Conservation (phyloP, 768 basidiomycete species). For the Amanita phalloides region DNA sequence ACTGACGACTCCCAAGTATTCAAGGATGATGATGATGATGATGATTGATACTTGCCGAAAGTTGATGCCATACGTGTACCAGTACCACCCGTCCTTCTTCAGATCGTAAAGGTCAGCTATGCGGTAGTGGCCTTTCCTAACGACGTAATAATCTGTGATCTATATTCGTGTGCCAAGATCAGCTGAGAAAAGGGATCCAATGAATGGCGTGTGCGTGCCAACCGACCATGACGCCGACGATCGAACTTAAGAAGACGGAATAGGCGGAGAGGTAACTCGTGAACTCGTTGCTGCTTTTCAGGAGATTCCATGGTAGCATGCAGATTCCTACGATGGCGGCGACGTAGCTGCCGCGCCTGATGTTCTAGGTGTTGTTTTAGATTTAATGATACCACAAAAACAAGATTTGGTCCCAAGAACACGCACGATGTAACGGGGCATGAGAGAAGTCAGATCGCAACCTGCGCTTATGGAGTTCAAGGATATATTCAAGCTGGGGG, state of each 20-base stretch:
- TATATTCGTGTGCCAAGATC: slow-evolving; percentile 11
- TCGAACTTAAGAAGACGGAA: slow-evolving; percentile 71
- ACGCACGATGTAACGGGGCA: slow-evolving; percentile 64
- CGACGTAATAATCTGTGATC: slow-evolving; percentile 72
- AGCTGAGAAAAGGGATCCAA: too few relatives aligned
- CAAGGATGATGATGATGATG: too few relatives aligned
- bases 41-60: slow-evolving; percentile 32
- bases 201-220: neutral
- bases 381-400: neutral
- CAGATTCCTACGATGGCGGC: slow-evolving; percentile 65
- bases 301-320: slow-evolving; percentile 71
- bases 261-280: slow-evolving; percentile 77
- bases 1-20: too few relatives aligned
- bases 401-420: neutral
- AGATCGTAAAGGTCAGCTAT: slow-evolving; percentile 60
- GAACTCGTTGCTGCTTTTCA: slow-evolving; percentile 65
- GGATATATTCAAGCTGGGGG: slow-evolving; percentile 59
- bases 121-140: slow-evolving; percentile 59
- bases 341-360: slow-evolving; percentile 75
- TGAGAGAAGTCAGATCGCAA: slow-evolving; percentile 70
- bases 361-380: slow-evolving; percentile 33
- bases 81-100: slow-evolving; percentile 55
- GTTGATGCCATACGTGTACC: slow-evolving; percentile 66
- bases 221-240: slow-evolving; percentile 66
- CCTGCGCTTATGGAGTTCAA: slow-evolving; percentile 79